Evolutionary conservation across 768 basidiomycete species (phyloP).

Genomic region (Gymnopilus junonius): DNA sequence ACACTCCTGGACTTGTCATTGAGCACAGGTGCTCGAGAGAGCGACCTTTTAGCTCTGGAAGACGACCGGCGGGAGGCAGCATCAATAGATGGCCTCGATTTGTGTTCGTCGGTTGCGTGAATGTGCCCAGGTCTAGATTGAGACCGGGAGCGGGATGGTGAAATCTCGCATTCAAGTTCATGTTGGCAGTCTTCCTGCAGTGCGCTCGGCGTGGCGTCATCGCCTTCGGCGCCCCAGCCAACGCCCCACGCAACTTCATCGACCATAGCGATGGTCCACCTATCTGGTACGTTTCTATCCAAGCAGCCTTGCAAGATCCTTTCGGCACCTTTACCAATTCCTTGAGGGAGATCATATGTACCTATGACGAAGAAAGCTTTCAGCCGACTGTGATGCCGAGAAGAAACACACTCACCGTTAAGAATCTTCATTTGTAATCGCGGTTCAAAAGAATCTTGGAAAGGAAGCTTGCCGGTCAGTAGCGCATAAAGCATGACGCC

Average conservation of each 20-base stretch:
- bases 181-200: constrained; percentile 24
- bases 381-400: constrained; percentile 10
- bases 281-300: constrained; percentile 56
- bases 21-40: constrained; percentile 51
- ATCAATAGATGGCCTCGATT: constrained; percentile 33
- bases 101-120: constrained; percentile 30
- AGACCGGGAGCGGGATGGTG: constrained; percentile 33
- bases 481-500: constrained; percentile 90
- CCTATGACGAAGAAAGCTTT: constrained; percentile 43
- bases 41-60: constrained; percentile 49
- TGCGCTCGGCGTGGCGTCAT: constrained; percentile 39
- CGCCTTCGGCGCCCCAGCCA: constrained; percentile 67
- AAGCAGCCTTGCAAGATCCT: constrained; percentile 82
- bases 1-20: constrained; percentile 42
- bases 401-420: constrained; percentile 54
- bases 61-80: constrained; percentile 43
- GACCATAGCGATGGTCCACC: constrained; percentile 85
- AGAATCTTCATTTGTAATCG: constrained; percentile 91
- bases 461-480: constrained; percentile 85
- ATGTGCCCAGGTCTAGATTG: constrained; percentile 27
- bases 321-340: constrained; percentile 64
- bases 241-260: constrained; percentile 83
- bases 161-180: constrained; percentile 9
- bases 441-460: constrained; percentile 89
- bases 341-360: constrained; percentile 59